phyloP scores from a whole-genome alignment of 2,329 filamentous ascomycete species.

The Fusarium sp. region DNA sequence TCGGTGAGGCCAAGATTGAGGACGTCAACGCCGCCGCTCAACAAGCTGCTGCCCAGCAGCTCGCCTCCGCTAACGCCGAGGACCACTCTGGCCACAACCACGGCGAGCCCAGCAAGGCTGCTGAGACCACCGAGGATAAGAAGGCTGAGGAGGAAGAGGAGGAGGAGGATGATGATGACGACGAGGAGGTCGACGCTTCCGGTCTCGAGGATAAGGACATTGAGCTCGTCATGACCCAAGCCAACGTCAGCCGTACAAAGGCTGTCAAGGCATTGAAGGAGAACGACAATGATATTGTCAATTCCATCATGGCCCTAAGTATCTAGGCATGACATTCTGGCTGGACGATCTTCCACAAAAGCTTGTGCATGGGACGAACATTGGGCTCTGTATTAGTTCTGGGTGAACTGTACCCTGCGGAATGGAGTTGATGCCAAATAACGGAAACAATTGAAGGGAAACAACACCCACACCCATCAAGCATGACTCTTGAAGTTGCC shows the following conservation, averaged over 20 bases:
- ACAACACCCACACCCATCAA: slow-evolving; percentile 41
- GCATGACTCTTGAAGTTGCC: background rate
- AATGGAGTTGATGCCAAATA: slow-evolving; percentile 50
- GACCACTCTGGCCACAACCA: slow-evolving; percentile 82
- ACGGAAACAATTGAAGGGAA: slow-evolving; percentile 49
- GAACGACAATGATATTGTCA: slow-evolving; percentile 99
- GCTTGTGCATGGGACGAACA: slow-evolving; percentile 47
- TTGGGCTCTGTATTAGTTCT: slow-evolving; percentile 52
- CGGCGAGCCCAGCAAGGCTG: slow-evolving; percentile 76
- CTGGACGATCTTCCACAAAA: slow-evolving; percentile 46
- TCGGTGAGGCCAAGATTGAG: slow-evolving; percentile 99
- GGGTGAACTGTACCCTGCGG: slow-evolving; percentile 43
- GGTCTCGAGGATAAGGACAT: slow-evolving; percentile 99
- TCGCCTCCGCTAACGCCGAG: slow-evolving; percentile 78
- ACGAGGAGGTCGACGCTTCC: slow-evolving; percentile 93
- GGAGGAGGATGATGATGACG: slow-evolving; percentile 89
- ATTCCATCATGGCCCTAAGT: slow-evolving; percentile 99
- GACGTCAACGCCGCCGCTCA: slow-evolving; percentile 99
- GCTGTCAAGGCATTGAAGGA: slow-evolving; percentile 98
- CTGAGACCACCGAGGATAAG: slow-evolving; percentile 74
- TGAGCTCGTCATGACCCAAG: slow-evolving; percentile 98
- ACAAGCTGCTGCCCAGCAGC: slow-evolving; percentile 94
- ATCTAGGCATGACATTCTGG: slow-evolving; percentile 66
- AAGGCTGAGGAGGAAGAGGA: slow-evolving; percentile 90
- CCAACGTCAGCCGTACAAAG: slow-evolving; percentile 97